Evolutionary conservation across 148 eudicot species (phyloP).

Genomic region (Cornus controversa): DNA sequence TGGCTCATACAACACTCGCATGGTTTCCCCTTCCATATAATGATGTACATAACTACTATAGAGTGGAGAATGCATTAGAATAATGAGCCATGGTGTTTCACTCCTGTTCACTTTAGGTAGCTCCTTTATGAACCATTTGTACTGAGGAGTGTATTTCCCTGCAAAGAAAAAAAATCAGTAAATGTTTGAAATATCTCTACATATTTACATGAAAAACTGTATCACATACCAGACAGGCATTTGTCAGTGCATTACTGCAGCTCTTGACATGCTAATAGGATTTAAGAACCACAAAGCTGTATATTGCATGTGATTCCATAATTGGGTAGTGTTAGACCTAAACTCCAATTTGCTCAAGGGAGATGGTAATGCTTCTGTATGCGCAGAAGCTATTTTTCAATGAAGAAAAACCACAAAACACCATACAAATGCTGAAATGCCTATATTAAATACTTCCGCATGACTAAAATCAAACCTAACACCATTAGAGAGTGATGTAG

Average conservation of each 20-base stretch:
- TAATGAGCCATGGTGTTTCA: slow-evolving; percentile 91
- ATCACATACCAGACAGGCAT: background rate
- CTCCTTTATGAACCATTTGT: slow-evolving; percentile 56
- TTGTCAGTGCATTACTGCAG: background rate
- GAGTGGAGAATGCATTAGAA: slow-evolving; percentile 78
- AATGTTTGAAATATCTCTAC: background rate
- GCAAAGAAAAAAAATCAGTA: slow-evolving; percentile 5
- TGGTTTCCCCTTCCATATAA: slow-evolving; percentile 94
- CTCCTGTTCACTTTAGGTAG: slow-evolving; percentile 76
- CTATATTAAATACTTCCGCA: background rate
- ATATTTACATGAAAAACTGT: background rate
- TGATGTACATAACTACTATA: slow-evolving; percentile 77
- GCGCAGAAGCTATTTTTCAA: background rate
- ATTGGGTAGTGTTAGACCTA: background rate
- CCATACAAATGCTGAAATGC: background rate
- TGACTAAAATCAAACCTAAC: too few species aligned
- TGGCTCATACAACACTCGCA: slow-evolving; percentile 83
- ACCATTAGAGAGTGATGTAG: too few species aligned
- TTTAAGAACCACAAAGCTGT: background rate
- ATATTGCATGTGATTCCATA: background rate
- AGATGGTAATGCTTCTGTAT: background rate
- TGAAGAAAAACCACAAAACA: background rate
- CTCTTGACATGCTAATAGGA: background rate
- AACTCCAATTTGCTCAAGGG: background rate
- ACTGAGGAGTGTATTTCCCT: slow-evolving; percentile 83